These are phyloP conservation scores for Backusella mclennaniae DNA, from an alignment of 192 early-diverging fungal species.

Conservation along the genomic window DNA sequence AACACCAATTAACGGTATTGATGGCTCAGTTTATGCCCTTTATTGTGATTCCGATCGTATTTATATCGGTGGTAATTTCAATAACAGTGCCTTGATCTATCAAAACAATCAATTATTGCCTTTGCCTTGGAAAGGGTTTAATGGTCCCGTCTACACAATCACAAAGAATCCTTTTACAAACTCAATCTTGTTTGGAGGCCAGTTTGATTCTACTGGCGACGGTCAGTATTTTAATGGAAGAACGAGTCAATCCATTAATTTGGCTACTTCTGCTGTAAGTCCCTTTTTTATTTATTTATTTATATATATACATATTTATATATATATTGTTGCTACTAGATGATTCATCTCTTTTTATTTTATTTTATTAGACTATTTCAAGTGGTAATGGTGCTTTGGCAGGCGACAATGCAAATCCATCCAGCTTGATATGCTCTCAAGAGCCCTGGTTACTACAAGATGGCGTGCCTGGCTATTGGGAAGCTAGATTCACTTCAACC, in stretches of 20 bases:
- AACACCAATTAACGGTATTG: constrained; percentile 25
- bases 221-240: constrained; percentile 51
- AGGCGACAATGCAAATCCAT: constrained; percentile 40
- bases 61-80: constrained; percentile 33
- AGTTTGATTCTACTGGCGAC: constrained; percentile 66
- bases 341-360: neutral
- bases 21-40: constrained; percentile 33
- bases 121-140: constrained; percentile 66
- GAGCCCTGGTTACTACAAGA: constrained; percentile 70
- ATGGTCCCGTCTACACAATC: constrained; percentile 66
- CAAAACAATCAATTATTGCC: constrained; percentile 40
- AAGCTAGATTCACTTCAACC: constrained; percentile 53
- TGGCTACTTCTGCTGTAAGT: constrained; percentile 37
- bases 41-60: constrained; percentile 25
- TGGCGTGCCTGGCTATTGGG: constrained; percentile 66
- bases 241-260: constrained; percentile 49
- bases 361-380: constrained; percentile 25
- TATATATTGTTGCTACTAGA: neutral
- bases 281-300: neutral
- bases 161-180: constrained; percentile 40
- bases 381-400: constrained; percentile 51
- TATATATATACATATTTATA: neutral
- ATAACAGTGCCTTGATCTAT: constrained; percentile 19
- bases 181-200: constrained; percentile 65
- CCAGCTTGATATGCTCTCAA: constrained; percentile 29